Evolutionary conservation across 1,284 basidiomycete genomes (phyloP).

Genomic region (Puccinia polysora): DNA sequence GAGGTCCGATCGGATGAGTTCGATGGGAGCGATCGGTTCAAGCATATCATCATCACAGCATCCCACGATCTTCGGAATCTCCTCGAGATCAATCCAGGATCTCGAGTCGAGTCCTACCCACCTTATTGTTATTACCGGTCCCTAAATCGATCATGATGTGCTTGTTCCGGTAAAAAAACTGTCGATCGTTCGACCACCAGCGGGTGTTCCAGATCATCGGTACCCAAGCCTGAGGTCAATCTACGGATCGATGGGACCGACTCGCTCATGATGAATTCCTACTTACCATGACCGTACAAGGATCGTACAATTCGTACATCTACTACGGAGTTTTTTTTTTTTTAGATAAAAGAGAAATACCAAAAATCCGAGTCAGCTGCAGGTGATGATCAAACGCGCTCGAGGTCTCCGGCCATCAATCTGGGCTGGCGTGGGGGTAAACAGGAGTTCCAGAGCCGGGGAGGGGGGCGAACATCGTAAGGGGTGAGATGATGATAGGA

Average conservation of each 20-base stretch:
- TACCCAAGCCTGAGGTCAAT: conserved; percentile 21
- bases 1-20: background rate
- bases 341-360: no score
- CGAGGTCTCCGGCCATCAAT: no score
- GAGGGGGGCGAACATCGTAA: background rate
- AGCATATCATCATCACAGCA: no score
- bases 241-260: background rate
- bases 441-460: background rate
- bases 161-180: conserved; percentile 67
- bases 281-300: conserved; percentile 81
- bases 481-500: conserved; percentile 43
- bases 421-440: no score
- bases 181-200: no score
- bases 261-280: background rate
- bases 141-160: conserved; percentile 99
- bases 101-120: conserved; percentile 54
- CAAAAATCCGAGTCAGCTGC: background rate
- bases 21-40: background rate
- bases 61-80: background rate
- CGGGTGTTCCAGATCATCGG: background rate
- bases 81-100: background rate
- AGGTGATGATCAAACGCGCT: no score
- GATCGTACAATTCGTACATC: conserved; percentile 94
- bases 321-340: no score
- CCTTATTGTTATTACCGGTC: conserved; percentile 99